These are phyloP conservation scores for Neopestalotiopsis sp. DNA, from an alignment of 2,329 filamentous ascomycete genomes.

Conservation along the genomic window DNA sequence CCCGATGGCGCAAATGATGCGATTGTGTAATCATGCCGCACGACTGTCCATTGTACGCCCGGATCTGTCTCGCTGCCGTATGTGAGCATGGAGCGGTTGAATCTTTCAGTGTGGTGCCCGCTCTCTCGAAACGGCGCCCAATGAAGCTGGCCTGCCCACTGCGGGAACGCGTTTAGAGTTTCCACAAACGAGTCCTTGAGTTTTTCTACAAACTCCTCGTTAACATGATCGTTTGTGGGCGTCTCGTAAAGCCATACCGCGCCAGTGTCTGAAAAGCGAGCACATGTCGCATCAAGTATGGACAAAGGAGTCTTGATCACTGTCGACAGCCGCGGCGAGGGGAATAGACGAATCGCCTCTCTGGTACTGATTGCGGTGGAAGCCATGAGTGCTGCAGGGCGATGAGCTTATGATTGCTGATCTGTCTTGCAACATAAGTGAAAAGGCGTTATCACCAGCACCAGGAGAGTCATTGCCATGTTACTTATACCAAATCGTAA, in stretches of 20 bases:
- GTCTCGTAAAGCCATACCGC: conserved; percentile 50
- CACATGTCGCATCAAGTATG: conserved; percentile 48
- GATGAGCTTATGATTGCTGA: neutral
- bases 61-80: conserved; percentile 44
- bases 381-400: neutral
- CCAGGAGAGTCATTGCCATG: no score
- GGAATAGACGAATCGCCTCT: conserved; percentile 17
- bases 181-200: conserved; percentile 35
- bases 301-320: conserved; percentile 33
- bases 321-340: conserved; percentile 2
- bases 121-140: conserved; percentile 34
- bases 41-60: conserved; percentile 45
- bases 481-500: neutral
- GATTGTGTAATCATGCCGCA: conserved; percentile 33
- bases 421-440: neutral
- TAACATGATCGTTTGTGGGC: conserved; percentile 21
- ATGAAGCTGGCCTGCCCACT: conserved; percentile 46
- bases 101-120: conserved; percentile 31
- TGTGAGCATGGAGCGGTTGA: conserved; percentile 40
- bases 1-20: conserved; percentile 35
- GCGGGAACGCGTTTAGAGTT: conserved; percentile 44
- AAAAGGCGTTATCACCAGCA: no score
- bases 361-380: neutral
- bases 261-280: conserved; percentile 43
- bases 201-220: neutral